phyloP scores from a whole-genome alignment of 108 stramenopile species.

The Fistulifera pelliculosa region DNA sequence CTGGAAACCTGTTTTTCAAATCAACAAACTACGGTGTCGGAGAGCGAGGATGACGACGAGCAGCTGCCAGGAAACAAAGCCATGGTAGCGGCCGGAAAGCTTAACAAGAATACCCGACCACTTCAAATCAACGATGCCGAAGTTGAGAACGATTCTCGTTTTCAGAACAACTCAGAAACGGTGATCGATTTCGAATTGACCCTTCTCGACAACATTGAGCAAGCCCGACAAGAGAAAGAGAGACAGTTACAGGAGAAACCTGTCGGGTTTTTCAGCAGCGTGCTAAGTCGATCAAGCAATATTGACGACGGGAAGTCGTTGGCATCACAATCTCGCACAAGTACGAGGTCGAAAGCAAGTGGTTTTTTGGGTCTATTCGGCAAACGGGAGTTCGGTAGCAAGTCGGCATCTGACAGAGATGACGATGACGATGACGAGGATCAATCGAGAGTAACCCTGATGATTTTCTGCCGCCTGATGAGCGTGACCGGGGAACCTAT shows the following conservation, averaged over 20 bases:
- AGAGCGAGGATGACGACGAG: conserved; percentile 1
- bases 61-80: neutral
- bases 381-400: too few relatives aligned
- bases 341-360: neutral
- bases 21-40: neutral
- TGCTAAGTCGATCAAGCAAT: neutral
- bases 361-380: too few relatives aligned
- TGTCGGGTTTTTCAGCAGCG: neutral
- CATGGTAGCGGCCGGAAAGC: neutral
- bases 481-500: too few relatives aligned
- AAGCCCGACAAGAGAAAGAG: neutral
- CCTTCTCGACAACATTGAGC: too few relatives aligned
- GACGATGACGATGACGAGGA: too few relatives aligned
- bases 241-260: neutral
- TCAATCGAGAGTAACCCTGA: too few relatives aligned
- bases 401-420: too few relatives aligned
- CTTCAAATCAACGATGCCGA: neutral
- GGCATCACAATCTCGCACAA: neutral
- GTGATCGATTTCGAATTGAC: neutral
- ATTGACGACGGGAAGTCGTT: neutral
- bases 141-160: neutral
- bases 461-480: too few relatives aligned
- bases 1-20: too few relatives aligned
- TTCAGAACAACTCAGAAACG: neutral
- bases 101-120: neutral